Evolutionary conservation across 768 basidiomycete genomes (phyloP), one percentile per base, ranked within the genome.

Genomic region (Tylopilus felleus): DNA sequence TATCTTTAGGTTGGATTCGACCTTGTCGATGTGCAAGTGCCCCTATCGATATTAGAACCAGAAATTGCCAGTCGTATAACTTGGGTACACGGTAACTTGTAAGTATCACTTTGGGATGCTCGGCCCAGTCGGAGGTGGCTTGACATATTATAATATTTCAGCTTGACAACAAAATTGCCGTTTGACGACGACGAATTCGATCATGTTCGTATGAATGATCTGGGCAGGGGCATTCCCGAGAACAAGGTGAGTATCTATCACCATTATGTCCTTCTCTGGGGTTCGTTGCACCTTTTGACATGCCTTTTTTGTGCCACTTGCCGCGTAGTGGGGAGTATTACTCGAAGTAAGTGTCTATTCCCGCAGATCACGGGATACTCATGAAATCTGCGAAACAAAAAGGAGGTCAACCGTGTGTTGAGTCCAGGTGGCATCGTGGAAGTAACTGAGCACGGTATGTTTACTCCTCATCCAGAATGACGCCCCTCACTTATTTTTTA

Each of bases 111-210:
- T 35, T n/a, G 14, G 7, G 31, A 2, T n/a, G 13, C 9, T n/a
- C 36, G 25, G 31, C n/a, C 28, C 49, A 25, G 19, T 45, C 25
- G 22, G 36, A 19, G n/a, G 36, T 40, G 22, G 17, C 35, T 38
- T 56, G 51, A 62, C 41, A 33, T 21, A 12, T 17, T 4, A 22
- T 40, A 5, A 41, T 17, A 23, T 50, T 17, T 33, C 57, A 90
- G 88, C 67, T 70, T 91, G 60, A 87, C 88, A 44, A 88, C 82
- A 12, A 86, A 78, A 60, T 74, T 91, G 19, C 89, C 89, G 0
- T 91, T 90, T 63, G 87, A 90, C 16, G 89, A 90, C 51, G 87
- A 90, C 55, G 82, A 86, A 60, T 91, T 91, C 56, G 89, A 91
- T 67, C 82, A 87, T 66, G 82, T 91, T n/a, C 90, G 86, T 60